Conservation (phyloP, 2,329 filamentous ascomycete genomes). For the Penicillium decumbens region DNA sequence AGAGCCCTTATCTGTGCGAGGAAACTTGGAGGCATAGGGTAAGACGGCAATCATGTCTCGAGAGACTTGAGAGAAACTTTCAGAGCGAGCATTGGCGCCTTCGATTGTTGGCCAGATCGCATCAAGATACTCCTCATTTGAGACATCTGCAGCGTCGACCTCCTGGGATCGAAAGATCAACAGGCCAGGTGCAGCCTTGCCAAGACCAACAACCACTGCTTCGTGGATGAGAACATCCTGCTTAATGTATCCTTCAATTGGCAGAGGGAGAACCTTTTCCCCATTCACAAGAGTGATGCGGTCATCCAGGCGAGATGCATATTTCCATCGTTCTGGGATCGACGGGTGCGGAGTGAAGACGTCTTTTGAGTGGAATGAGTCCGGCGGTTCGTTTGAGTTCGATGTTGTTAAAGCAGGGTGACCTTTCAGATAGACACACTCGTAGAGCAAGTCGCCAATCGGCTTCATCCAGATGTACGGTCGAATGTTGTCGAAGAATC, state of each 20-base stretch:
- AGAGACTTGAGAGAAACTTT: slow-evolving; percentile 44
- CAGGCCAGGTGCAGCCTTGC: slow-evolving; percentile 26
- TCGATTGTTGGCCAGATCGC: slow-evolving; percentile 38
- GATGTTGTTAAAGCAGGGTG: slow-evolving; percentile 31
- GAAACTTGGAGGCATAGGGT: slow-evolving; percentile 37
- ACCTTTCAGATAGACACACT: slow-evolving; percentile 31
- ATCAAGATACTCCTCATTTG: slow-evolving; percentile 34
- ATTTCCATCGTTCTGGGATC: slow-evolving; percentile 32
- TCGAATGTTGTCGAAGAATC: slow-evolving; percentile 36
- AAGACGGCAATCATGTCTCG: slow-evolving; percentile 41
- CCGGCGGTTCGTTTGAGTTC: slow-evolving; percentile 31
- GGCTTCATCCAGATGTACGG: slow-evolving; percentile 40
- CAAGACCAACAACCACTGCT: slow-evolving; percentile 30
- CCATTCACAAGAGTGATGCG: slow-evolving; percentile 32
- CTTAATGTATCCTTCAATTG: slow-evolving; percentile 32
- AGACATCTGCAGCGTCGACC: slow-evolving; percentile 17
- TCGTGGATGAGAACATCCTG: slow-evolving; percentile 31
- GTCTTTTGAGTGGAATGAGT: slow-evolving; percentile 33
- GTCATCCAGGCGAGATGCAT: slow-evolving; percentile 32
- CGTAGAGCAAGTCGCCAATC: slow-evolving; percentile 23
- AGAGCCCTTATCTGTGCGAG: slow-evolving; percentile 52
- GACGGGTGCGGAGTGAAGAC: slow-evolving; percentile 31
- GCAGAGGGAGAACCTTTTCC: slow-evolving; percentile 33
- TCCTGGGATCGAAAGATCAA: slow-evolving; percentile 27
- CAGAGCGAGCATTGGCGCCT: slow-evolving; percentile 39